These are phyloP conservation scores for Capsella bursapastoris DNA, from an alignment of 345 rosid genomes.

Conservation along the genomic window DNA sequence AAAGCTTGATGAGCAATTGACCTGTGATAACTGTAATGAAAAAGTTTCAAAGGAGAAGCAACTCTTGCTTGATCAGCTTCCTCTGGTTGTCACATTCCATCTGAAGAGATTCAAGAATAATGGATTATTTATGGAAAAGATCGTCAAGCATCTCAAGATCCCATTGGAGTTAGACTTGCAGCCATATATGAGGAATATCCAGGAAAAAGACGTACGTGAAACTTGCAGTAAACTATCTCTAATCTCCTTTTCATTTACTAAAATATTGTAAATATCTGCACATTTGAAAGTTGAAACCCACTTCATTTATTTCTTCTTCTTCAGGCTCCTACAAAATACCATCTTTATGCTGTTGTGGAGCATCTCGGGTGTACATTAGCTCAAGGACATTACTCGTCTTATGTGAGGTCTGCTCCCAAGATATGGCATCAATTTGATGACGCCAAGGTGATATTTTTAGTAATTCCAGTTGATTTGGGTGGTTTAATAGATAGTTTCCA, in stretches of 20 bases:
- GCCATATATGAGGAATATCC: conserved; percentile 55
- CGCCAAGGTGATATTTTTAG: conserved; percentile 48
- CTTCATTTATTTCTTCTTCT: conserved; percentile 1
- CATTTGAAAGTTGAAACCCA: neutral
- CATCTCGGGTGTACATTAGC: conserved; percentile 63
- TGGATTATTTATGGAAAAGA: conserved; percentile 70
- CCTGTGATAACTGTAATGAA: conserved; percentile 72
- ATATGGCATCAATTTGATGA: conserved; percentile 83
- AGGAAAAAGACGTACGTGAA: conserved; percentile 51
- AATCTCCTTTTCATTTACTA: neutral
- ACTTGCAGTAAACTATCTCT: conserved; percentile 17
- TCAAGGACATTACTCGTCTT: conserved; percentile 77
- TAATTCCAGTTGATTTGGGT: neutral
- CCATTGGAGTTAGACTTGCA: conserved; percentile 83
- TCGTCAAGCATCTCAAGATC: conserved; percentile 67
- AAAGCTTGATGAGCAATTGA: conserved; percentile 66
- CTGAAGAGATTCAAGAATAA: conserved; percentile 87
- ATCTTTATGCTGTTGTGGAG: conserved; percentile 77
- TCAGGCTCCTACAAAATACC: conserved; percentile 63
- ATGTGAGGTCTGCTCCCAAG: conserved; percentile 67
- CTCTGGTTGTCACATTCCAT: conserved; percentile 73
- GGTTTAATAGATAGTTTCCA: conserved; percentile 1
- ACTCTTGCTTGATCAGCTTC: conserved; percentile 70
- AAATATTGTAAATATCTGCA: neutral
- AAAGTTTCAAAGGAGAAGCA: conserved; percentile 76